Base-by-base conservation (phyloP, 2,329 filamentous ascomycete genomes). In the Fusarium falciforme region DNA sequence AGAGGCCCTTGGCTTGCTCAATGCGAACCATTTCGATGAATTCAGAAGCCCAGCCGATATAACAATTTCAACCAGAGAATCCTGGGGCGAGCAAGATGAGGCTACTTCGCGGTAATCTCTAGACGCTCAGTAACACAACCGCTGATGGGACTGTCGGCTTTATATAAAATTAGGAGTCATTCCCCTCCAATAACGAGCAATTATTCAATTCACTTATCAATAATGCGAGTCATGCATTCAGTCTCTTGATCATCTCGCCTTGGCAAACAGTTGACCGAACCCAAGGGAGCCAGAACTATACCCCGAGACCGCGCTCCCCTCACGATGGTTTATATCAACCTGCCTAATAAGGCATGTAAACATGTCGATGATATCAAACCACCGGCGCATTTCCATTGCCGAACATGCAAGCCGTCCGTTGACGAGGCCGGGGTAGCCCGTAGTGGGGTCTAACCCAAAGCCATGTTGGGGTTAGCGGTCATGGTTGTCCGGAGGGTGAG, bases 11-110 rank as follows among this genome's bases (percentile, higher is more conserved):
- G 1, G 35, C 38, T 4, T 62, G 61, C 2, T 29, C 12, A 10
- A 68, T 14, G 12, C 29, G 63, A 20, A 76, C 73, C 73, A 75
- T 75, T 5, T 1, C 17, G 9, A 11, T 25, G 4, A 22, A 2
- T 2, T n/a, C 36, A 4, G 4, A 20, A 16, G 27, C 8, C 6
- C 6, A 31, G 27, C 10, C 17, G 20, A 52, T 17, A 52, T 6
- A 2, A 27, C 4, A 29, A 3, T 10, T 1, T 10, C 29, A 31
- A 31, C 2, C 9, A 31, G 9, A 31, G 8, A 9, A 31, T 31
- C 29, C 29, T 10, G 8, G 4, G 8, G 9, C 8, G 29, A 31
- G 29, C 8, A 10, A 31, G 29, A 10, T 31, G 9, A 10, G 29
- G 9, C 8, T 9, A 9, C 7, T 31, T 31, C 29, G 29, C 8